A percentile compares a stretch with the other conserved stretches of the same genome.
These are phyloP conservation scores for Acorus gramineus DNA, from an alignment of 106 monocot species.

Conservation along the genomic window DNA sequence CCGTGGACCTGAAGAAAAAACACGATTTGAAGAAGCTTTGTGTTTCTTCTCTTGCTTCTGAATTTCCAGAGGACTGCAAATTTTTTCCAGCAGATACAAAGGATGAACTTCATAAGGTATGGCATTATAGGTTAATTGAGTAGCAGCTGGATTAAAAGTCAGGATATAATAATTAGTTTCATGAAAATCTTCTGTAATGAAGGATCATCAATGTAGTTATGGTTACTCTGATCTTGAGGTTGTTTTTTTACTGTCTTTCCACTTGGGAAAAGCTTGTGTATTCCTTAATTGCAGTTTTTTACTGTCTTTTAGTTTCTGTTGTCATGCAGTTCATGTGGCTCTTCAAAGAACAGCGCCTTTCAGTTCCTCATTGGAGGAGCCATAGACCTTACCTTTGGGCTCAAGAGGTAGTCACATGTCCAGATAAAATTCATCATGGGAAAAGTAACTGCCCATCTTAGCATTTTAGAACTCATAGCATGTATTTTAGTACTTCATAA, in stretches of 20 bases:
- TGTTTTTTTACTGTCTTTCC: too few relatives aligned
- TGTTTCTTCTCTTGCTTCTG: constrained; percentile 54
- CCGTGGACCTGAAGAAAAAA: constrained; percentile 45
- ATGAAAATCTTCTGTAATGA: too few relatives aligned
- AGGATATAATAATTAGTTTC: too few relatives aligned
- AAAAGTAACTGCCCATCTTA: background rate
- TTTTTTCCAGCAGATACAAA: constrained; percentile 74
- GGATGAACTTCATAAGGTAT: constrained; percentile 86
- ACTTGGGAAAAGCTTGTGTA: too few relatives aligned
- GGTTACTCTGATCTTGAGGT: too few relatives aligned
- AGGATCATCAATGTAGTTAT: too few relatives aligned
- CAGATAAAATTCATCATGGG: background rate
- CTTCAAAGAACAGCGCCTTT: constrained; percentile 79
- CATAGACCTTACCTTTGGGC: constrained; percentile 71
- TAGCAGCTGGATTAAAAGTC: background rate
- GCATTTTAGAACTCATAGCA: too few relatives aligned
- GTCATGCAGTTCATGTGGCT: constrained; percentile 83
- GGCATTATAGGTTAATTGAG: background rate
- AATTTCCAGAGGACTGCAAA: constrained; percentile 90
- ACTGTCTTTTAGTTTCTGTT: background rate
- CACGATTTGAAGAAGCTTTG: constrained; percentile 59
- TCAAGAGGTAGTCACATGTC: constrained; percentile 42
- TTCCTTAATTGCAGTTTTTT: background rate
- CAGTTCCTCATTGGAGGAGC: constrained; percentile 74
- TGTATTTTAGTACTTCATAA: too few relatives aligned